Evolutionary conservation across 1,284 basidiomycete species (phyloP).

Genomic region (Hypsizygus ulmarius): DNA sequence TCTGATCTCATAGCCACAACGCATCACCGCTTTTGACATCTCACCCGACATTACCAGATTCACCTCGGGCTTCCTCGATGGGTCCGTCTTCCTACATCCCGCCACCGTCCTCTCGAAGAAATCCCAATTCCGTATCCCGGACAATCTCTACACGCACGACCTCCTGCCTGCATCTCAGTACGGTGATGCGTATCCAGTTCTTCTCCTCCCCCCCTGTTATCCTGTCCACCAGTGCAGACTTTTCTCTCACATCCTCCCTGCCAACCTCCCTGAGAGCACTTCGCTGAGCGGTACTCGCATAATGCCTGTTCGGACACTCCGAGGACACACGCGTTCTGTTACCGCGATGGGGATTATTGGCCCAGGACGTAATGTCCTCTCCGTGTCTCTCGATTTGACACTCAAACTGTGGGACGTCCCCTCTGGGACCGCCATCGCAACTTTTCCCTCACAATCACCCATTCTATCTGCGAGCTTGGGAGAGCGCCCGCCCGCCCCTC

Average conservation of each 20-base stretch:
- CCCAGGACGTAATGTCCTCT: constrained; percentile 63
- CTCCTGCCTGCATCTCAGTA: constrained; percentile 52
- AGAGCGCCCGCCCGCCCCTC: constrained; percentile 26
- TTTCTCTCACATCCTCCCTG: constrained; percentile 59
- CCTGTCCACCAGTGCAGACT: constrained; percentile 62
- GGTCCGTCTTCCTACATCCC: constrained; percentile 48
- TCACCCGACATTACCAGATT: constrained; percentile 56
- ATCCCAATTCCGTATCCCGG: constrained; percentile 15
- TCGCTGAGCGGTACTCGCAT: constrained; percentile 28
- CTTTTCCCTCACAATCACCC: constrained; percentile 36
- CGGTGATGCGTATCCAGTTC: constrained; percentile 54
- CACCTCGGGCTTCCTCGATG: constrained; percentile 59
- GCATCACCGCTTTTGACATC: constrained; percentile 63
- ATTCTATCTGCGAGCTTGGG: constrained; percentile 48
- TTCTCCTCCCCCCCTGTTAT: constrained; percentile 65
- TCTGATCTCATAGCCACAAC: constrained; percentile 39
- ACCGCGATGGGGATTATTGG: constrained; percentile 62
- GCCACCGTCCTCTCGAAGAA: constrained; percentile 22
- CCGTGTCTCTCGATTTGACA: constrained; percentile 63
- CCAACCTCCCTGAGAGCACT: constrained; percentile 39
- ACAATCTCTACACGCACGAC: constrained; percentile 28
- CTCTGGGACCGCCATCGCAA: constrained; percentile 46
- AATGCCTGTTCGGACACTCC: constrained; percentile 56
- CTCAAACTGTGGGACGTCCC: constrained; percentile 77
- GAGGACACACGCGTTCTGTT: constrained; percentile 65